Percentiles rank a stretch among this genome's conserved stretches.
phyloP scores from a whole-genome alignment of 495 filamentous ascomycete species.

The Pyrenula aspistea region DNA sequence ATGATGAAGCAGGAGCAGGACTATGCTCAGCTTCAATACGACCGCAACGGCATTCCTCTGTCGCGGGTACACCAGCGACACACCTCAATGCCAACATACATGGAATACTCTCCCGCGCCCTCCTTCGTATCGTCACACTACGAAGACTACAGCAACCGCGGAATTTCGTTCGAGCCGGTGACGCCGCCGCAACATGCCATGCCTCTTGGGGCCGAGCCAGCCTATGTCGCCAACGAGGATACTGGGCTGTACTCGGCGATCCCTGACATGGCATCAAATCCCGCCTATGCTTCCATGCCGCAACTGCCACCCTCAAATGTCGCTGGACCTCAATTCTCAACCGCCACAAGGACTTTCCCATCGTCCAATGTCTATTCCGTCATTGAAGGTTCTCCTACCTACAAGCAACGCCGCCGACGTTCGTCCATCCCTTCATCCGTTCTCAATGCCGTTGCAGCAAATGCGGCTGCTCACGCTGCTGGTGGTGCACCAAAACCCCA shows the following conservation, averaged over 20 bases:
- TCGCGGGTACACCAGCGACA: constrained; percentile 76
- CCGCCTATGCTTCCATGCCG: constrained; percentile 68
- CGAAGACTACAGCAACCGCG: constrained; percentile 94
- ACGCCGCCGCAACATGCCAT: constrained; percentile 87
- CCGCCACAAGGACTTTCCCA: constrained; percentile 54
- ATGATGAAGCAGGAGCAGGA: constrained; percentile 78
- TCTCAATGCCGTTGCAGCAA: constrained; percentile 49
- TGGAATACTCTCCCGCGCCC: constrained; percentile 95
- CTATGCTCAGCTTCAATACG: constrained; percentile 66
- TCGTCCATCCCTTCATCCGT: constrained; percentile 78
- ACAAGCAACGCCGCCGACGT: constrained; percentile 89
- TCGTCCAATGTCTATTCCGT: constrained; percentile 81
- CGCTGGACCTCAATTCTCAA: constrained; percentile 59
- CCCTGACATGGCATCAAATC: constrained; percentile 54
- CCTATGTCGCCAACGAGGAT: constrained; percentile 96
- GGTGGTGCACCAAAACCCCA: constrained; percentile 27
- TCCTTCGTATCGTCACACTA: constrained; percentile 95
- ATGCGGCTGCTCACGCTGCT: constrained; percentile 28
- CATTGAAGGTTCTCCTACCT: constrained; percentile 94
- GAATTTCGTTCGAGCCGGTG: constrained; percentile 89
- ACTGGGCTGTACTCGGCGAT: constrained; percentile 91
- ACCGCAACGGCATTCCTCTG: constrained; percentile 80
- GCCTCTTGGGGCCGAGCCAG: constrained; percentile 69
- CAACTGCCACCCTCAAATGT: constrained; percentile 82
- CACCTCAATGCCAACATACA: constrained; percentile 91